Evolutionary conservation across 148 eudicot genomes (phyloP).

Genomic region (Amaranthus palmeri): DNA sequence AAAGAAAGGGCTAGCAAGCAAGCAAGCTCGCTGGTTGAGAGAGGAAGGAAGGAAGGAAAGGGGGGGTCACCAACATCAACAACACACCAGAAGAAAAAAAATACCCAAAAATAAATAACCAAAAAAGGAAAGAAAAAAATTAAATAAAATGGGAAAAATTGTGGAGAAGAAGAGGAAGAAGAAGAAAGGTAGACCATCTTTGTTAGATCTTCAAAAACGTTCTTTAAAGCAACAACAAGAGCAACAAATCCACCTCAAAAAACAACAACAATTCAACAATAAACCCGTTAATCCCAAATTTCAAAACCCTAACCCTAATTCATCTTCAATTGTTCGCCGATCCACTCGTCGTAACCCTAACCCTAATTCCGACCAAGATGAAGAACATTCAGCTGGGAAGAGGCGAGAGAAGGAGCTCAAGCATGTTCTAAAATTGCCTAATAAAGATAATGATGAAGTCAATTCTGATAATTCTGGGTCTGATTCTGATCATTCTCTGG

Average conservation of each 20-base stretch:
- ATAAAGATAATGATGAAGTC: background rate
- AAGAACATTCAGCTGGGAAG: slow-evolving; percentile 13
- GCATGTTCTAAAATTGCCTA: slow-evolving; percentile 22
- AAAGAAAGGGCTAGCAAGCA: slow-evolving; percentile 13
- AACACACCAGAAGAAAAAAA: background rate
- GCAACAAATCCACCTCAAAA: slow-evolving; percentile 2
- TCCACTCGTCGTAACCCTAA: slow-evolving; percentile 43
- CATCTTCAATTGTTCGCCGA: slow-evolving; percentile 21
- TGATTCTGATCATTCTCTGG: slow-evolving; percentile 11
- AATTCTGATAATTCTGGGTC: slow-evolving; percentile 12
- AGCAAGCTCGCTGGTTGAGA: too few species aligned
- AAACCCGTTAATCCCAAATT: background rate
- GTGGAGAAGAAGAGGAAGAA: slow-evolving; percentile 41
- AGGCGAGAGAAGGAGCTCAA: slow-evolving; percentile 32
- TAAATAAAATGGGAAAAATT: slow-evolving; percentile 29
- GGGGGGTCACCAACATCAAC: background rate
- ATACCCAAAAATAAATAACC: background rate
- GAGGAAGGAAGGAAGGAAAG: background rate
- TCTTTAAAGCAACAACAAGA: slow-evolving; percentile 15
- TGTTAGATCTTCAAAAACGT: slow-evolving; percentile 44
- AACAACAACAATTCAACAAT: slow-evolving; percentile 7
- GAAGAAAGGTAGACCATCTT: slow-evolving; percentile 54
- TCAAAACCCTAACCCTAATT: slow-evolving; percentile 26
- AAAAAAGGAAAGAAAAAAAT: background rate
- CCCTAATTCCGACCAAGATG: slow-evolving; percentile 22